Evolutionary conservation across 352 stramenopile species (phyloP).

Genomic region (Phytophthora vignae): DNA sequence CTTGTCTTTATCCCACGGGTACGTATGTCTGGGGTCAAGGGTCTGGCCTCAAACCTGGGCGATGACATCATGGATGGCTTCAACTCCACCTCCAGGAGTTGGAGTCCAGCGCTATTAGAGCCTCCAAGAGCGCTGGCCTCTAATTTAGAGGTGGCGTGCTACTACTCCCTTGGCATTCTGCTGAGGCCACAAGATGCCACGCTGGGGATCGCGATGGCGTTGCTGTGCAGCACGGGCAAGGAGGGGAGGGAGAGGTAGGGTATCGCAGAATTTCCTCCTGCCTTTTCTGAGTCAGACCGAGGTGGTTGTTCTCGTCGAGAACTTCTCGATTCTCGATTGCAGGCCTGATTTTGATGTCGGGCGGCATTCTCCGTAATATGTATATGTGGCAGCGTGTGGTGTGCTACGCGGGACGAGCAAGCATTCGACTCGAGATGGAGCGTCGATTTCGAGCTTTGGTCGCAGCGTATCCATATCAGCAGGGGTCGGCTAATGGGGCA

Average conservation of each 20-base stretch:
- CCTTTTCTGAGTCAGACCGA: constrained; percentile 25
- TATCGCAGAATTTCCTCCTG: constrained; percentile 8
- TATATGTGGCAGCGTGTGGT: no score
- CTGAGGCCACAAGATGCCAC: background rate
- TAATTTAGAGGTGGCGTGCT: no score
- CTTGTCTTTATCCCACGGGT: background rate
- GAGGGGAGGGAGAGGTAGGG: background rate
- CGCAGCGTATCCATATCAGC: no score
- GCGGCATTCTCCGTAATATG: no score
- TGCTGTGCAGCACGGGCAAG: background rate
- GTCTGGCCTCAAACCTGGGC: background rate
- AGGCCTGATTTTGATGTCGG: constrained; percentile 16
- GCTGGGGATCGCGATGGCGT: background rate
- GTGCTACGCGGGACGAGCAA: no score
- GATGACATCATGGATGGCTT: constrained; percentile 33
- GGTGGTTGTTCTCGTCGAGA: background rate
- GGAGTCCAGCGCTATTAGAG: no score
- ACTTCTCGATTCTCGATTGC: background rate
- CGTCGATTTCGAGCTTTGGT: constrained; percentile 8
- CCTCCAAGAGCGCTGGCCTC: no score
- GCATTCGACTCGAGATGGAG: background rate
- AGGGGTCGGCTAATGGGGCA: no score
- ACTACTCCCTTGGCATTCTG: constrained; percentile 1
- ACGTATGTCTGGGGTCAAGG: constrained; percentile 15
- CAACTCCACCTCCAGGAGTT: constrained; percentile 17